These are phyloP conservation scores for Candida methanosorbosa DNA, from an alignment of 805 yeast species.

Conservation along the genomic window DNA sequence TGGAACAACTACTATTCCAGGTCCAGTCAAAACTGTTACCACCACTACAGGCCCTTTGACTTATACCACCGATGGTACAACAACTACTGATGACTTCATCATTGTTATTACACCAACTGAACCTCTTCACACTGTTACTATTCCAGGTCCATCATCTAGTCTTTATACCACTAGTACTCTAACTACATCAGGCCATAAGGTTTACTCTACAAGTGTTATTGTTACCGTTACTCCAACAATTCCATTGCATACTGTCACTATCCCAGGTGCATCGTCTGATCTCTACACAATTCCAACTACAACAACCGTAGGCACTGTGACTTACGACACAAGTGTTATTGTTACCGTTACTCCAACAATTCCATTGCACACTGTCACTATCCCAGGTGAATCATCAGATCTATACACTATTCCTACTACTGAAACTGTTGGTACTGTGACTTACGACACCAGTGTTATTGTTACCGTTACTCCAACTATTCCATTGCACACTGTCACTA, in stretches of 20 bases:
- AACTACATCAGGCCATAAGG: not conserved
- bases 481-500: not conserved
- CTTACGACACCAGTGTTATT: not conserved
- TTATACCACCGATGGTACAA: not conserved
- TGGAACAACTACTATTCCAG: not conserved
- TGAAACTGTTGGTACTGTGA: not conserved
- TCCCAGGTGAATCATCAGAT: not conserved
- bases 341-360: not conserved
- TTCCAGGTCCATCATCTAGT: not conserved
- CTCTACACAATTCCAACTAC: not conserved
- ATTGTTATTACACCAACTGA: not conserved
- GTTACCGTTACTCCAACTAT: not conserved
- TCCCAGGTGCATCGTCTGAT: not conserved
- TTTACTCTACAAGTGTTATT: not conserved
- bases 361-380: not conserved
- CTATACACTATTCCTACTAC: not conserved
- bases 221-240: not conserved
- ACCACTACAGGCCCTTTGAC: not conserved
- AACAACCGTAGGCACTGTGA: not conserved
- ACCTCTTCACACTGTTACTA: not conserved
- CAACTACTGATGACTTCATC: not conserved
- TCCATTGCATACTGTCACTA: not conserved
- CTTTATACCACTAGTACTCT: not conserved
- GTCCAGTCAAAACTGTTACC: not conserved
- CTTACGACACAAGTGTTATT: not conserved